A percentile compares a stretch with the other conserved stretches of the same genome.
phyloP scores from a whole-genome alignment of 73 alveolate species.

The Durusdinium trenchii region DNA sequence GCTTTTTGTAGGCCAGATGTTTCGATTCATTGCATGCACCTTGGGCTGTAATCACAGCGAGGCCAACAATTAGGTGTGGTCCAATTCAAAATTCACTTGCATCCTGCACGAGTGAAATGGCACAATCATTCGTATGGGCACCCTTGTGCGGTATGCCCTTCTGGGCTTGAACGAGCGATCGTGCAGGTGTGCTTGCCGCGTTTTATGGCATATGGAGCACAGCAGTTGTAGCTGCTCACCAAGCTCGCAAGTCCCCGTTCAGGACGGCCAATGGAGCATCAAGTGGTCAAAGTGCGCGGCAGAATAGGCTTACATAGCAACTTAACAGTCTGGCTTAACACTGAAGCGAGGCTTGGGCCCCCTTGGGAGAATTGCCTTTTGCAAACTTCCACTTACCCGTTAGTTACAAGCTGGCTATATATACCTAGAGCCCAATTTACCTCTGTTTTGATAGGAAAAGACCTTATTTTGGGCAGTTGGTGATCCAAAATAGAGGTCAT shows the following conservation, averaged over 20 bases:
- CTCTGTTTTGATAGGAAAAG: too few relatives aligned
- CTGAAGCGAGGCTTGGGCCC: too few relatives aligned
- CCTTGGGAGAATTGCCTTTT: too few relatives aligned
- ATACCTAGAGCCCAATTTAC: too few relatives aligned
- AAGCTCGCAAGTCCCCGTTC: neutral
- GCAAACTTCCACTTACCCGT: too few relatives aligned
- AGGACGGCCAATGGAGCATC: neutral
- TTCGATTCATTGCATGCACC: slow-evolving; percentile 34
- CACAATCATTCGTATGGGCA: too few relatives aligned
- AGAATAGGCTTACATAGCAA: too few relatives aligned
- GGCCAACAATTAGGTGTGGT: slow-evolving; percentile 22
- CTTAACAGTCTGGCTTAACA: too few relatives aligned
- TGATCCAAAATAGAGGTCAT: too few relatives aligned
- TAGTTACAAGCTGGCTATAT: too few relatives aligned
- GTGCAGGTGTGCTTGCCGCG: slow-evolving; percentile 22
- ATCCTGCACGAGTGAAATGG: slow-evolving; percentile 27
- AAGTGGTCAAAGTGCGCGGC: too few relatives aligned
- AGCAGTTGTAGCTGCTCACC: slow-evolving; percentile 65
- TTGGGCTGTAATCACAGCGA: slow-evolving; percentile 22
- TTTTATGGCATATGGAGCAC: slow-evolving; percentile 36
- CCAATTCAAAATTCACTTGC: slow-evolving; percentile 52
- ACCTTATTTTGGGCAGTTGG: too few relatives aligned
- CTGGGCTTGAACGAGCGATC: neutral
- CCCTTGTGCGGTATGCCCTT: neutral
- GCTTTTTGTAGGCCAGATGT: neutral